These are phyloP conservation scores for Aspergillus taichungensis DNA, from an alignment of 495 filamentous ascomycete species.

Conservation along the genomic window DNA sequence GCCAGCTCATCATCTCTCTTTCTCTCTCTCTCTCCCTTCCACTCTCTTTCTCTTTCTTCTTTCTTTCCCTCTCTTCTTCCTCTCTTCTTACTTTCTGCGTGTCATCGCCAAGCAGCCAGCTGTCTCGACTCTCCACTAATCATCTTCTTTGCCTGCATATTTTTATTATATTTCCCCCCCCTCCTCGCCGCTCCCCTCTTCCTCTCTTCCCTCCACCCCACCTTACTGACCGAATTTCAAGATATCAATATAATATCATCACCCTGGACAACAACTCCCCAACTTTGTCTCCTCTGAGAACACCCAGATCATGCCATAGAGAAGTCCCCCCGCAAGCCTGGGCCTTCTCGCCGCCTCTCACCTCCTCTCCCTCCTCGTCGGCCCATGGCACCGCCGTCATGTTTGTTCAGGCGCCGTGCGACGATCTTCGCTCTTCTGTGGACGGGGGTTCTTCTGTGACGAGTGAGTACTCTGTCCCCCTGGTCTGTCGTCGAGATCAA, in stretches of 20 bases:
- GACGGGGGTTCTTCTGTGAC: constrained; percentile 15
- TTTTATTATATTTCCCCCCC: neutral
- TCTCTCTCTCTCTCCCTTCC: neutral
- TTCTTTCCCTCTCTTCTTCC: neutral
- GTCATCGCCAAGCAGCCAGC: too few species aligned
- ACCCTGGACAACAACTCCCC: constrained; percentile 5
- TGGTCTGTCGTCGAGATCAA: too few species aligned
- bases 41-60: neutral
- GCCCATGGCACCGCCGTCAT: constrained; percentile 31
- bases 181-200: neutral
- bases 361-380: constrained; percentile 13
- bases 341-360: constrained; percentile 20
- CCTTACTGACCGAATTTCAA: neutral
- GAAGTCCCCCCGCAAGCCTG: constrained; percentile 9
- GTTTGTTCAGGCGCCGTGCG: constrained; percentile 19
- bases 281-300: constrained; percentile 5
- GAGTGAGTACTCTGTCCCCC: constrained; percentile 21
- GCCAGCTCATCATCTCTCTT: constrained; percentile 16
- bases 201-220: neutral
- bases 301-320: constrained; percentile 22
- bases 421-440: constrained; percentile 22
- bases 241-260: neutral
- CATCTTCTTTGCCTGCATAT: constrained; percentile 1
- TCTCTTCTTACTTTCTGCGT: neutral
- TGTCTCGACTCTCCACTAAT: too few species aligned